phyloP scores from a whole-genome alignment of 106 monocot genomes.

The Dendrobium nobile region DNA sequence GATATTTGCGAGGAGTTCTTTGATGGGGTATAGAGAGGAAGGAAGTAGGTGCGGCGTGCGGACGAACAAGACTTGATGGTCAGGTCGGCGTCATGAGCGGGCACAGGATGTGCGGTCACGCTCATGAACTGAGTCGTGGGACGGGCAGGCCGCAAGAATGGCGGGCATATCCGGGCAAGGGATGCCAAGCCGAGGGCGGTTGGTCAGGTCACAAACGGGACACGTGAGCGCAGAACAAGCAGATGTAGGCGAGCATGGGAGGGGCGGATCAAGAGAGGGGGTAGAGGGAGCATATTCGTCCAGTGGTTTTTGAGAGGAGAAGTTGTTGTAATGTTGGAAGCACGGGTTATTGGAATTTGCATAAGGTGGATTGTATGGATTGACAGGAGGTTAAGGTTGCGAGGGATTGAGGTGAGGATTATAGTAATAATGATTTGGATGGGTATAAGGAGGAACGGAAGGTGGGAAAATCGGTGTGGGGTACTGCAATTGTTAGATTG shows the following conservation, averaged over 20 bases:
- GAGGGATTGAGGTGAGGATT: conserved; percentile 3
- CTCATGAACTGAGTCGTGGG: no score
- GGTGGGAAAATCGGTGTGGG: conserved; percentile 14
- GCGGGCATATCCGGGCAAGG: no score
- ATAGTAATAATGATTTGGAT: conserved; percentile 8
- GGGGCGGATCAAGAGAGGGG: background rate
- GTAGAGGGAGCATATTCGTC: background rate
- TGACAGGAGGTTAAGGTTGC: background rate
- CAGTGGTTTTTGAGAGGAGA: background rate
- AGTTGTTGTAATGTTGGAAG: conserved; percentile 10
- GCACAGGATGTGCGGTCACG: no score
- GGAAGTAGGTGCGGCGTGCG: background rate
- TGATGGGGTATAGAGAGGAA: conserved; percentile 20
- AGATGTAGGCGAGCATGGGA: background rate
- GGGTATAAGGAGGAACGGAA: background rate
- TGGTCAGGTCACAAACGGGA: no score
- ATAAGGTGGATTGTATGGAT: conserved; percentile 10
- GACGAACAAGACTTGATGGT: no score
- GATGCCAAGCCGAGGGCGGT: no score
- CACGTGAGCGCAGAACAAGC: background rate
- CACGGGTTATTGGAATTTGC: conserved; percentile 1
- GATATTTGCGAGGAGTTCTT: conserved; percentile 19
- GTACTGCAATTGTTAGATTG: conserved; percentile 12
- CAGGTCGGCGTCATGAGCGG: no score
- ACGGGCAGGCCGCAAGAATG: no score